A percentile compares a stretch with the other conserved stretches of the same genome.
phyloP scores from a whole-genome alignment of 2,329 filamentous ascomycete species.

The Arthroderma sp. region DNA sequence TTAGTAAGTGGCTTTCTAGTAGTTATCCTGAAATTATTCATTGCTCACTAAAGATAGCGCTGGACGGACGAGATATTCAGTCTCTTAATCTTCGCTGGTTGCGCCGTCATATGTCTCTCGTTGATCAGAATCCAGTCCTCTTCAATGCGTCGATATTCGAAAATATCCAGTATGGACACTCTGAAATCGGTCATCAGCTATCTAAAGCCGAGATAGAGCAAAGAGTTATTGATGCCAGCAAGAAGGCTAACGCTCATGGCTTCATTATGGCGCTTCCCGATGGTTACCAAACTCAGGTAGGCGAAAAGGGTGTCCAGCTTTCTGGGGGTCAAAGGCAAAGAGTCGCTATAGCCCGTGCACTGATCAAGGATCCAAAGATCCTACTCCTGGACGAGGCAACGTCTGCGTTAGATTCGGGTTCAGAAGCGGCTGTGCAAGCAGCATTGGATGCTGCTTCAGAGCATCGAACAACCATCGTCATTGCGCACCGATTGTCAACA shows the following conservation, averaged over 20 bases:
- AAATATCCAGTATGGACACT: conserved; percentile 81
- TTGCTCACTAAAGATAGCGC: too few species aligned
- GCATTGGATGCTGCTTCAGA: conserved; percentile 74
- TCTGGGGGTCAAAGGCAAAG: conserved; percentile 95
- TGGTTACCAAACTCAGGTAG: conserved; percentile 88
- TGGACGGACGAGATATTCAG: conserved; percentile 74
- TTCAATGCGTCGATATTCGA: conserved; percentile 81
- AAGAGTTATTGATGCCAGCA: too few species aligned
- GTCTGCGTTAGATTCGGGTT: conserved; percentile 84
- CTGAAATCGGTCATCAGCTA: conserved; percentile 73
- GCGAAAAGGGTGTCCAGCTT: conserved; percentile 81
- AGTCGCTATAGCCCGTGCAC: conserved; percentile 82
- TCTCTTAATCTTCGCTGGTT: conserved; percentile 81
- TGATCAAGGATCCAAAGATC: conserved; percentile 85
- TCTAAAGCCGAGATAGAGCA: conserved; percentile 60
- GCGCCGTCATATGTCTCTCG: conserved; percentile 79
- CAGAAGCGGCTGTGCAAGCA: conserved; percentile 85
- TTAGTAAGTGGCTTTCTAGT: too few species aligned
- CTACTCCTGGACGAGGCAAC: conserved; percentile 91
- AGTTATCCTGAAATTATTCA: too few species aligned
- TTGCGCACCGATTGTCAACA: conserved; percentile 88
- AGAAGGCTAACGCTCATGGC: conserved; percentile 86
- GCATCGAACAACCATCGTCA: conserved; percentile 91
- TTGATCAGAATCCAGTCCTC: conserved; percentile 83
- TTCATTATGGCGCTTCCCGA: conserved; percentile 75